phyloP scores from a whole-genome alignment of 2,329 filamentous ascomycete species.

The Xylaria sp. region DNA sequence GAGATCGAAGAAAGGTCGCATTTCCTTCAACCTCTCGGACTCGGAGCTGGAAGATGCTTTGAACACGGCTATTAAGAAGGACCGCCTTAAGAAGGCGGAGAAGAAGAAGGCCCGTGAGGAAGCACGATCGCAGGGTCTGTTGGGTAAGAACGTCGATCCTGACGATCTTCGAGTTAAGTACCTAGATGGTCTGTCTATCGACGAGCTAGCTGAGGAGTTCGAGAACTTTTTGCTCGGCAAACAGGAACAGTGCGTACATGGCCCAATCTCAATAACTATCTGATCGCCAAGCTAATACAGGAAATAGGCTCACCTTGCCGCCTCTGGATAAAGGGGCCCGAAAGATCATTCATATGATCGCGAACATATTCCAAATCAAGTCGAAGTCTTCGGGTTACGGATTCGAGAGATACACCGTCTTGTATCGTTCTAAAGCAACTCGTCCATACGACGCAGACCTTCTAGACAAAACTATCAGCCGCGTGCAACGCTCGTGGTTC shows the following conservation, averaged over 20 bases:
- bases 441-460: conserved; percentile 52
- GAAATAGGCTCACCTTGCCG: conserved; percentile 62
- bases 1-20: conserved; percentile 57
- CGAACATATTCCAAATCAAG: conserved; percentile 67
- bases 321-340: conserved; percentile 77
- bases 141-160: conserved; percentile 53
- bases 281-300: conserved; percentile 6
- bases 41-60: conserved; percentile 60
- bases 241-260: conserved; percentile 52
- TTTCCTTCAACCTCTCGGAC: conserved; percentile 56
- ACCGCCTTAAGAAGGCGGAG: conserved; percentile 64
- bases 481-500: conserved; percentile 51
- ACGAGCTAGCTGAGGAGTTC: conserved; percentile 68
- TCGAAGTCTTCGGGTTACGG: conserved; percentile 79
- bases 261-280: neutral
- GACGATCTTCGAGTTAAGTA: conserved; percentile 67
- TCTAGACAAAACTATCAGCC: conserved; percentile 44
- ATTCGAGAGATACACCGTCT: conserved; percentile 65
- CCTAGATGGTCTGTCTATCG: conserved; percentile 62
- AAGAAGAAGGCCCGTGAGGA: conserved; percentile 67
- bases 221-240: conserved; percentile 61
- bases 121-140: conserved; percentile 58
- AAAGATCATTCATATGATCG: conserved; percentile 74
- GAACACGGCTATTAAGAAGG: conserved; percentile 57
- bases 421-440: conserved; percentile 70